Evolutionary conservation across 306 rosid genomes (phyloP).

Genomic region (Luffa aegyptiaca): DNA sequence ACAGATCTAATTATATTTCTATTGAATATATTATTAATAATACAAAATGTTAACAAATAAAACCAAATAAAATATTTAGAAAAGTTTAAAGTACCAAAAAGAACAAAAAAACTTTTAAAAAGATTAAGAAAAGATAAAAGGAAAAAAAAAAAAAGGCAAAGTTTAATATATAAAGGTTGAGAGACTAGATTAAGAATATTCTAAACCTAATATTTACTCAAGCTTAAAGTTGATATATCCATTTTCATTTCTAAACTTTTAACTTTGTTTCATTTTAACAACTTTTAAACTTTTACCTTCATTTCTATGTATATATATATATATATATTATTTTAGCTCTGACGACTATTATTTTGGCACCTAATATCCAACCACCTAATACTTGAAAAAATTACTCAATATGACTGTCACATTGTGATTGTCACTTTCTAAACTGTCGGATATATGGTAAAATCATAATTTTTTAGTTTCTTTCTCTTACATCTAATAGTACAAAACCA

Average conservation of each 20-base stretch:
- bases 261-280: neutral
- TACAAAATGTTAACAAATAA: neutral
- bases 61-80: neutral
- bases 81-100: neutral
- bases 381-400: too few relatives aligned
- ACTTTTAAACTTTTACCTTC: neutral
- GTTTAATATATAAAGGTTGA: neutral
- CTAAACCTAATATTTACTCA: neutral
- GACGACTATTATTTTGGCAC: neutral
- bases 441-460: too few relatives aligned
- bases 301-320: neutral
- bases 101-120: neutral
- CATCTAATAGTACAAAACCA: too few relatives aligned
- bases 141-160: neutral
- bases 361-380: neutral
- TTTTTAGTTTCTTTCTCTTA: too few relatives aligned
- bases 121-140: neutral
- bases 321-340: neutral
- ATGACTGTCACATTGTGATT: too few relatives aligned
- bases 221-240: neutral
- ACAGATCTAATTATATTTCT: too few relatives aligned
- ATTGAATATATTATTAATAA: neutral
- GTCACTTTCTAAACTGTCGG: too few relatives aligned
- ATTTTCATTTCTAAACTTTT: neutral
- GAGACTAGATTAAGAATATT: neutral